Evolutionary conservation across 1,139 yeast genomes (phyloP).

Genomic region (Trichomonascaceae sp.): DNA sequence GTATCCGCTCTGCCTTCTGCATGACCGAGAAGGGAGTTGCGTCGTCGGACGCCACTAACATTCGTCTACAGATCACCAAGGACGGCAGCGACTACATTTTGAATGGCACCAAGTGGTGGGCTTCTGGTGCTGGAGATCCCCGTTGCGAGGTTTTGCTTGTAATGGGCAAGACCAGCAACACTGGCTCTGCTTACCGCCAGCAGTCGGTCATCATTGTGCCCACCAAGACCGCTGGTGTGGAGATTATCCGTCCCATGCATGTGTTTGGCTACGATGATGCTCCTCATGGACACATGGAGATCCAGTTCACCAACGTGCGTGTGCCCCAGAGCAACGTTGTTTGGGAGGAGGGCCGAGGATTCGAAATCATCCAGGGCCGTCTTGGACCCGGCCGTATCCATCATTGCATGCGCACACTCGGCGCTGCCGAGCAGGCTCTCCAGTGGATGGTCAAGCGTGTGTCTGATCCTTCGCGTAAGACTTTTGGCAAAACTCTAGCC

Average conservation of each 20-base stretch:
- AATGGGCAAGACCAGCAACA: conserved; percentile 43
- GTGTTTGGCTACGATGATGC: conserved; percentile 62
- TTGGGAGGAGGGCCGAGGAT: conserved; percentile 43
- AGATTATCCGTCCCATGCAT: conserved; percentile 39
- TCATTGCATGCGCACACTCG: conserved; percentile 61
- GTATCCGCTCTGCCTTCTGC: conserved; percentile 52
- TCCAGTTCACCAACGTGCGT: conserved; percentile 39
- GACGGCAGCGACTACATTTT: conserved; percentile 41
- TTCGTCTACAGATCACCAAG: conserved; percentile 35
- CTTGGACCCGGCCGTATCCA: conserved; percentile 65
- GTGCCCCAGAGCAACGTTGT: conserved; percentile 35
- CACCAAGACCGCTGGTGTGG: conserved; percentile 42
- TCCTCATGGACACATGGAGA: conserved; percentile 63
- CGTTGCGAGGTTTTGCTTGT: conserved; percentile 45
- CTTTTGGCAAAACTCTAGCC: conserved; percentile 45
- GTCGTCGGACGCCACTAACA: conserved; percentile 57
- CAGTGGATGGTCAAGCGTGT: conserved; percentile 43
- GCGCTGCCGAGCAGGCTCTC: conserved; percentile 52
- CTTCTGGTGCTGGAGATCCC: conserved; percentile 67
- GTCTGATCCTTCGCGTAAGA: conserved; percentile 32
- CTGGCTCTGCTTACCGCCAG: conserved; percentile 33
- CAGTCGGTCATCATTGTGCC: conserved; percentile 52
- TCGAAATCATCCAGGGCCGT: conserved; percentile 56
- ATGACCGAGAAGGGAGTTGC: conserved; percentile 61
- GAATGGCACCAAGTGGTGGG: conserved; percentile 65